phyloP scores from a whole-genome alignment of 148 eudicot genomes.

The Camellia granthamiana region DNA sequence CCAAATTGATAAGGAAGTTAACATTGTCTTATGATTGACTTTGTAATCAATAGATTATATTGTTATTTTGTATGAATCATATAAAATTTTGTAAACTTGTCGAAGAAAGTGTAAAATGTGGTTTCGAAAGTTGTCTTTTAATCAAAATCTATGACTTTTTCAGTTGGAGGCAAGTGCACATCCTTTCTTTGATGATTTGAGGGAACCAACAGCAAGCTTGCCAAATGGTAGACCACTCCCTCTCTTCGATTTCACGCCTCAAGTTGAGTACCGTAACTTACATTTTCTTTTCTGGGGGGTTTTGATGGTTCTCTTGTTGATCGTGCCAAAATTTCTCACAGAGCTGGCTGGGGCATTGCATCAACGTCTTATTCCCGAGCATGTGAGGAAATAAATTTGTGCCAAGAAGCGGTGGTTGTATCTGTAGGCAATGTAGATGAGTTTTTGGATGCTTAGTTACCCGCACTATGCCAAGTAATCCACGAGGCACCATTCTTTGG shows the following conservation, averaged over 20 bases:
- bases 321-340: constrained; percentile 22
- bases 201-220: constrained; percentile 71
- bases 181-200: constrained; percentile 78
- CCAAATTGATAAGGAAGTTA: not conserved
- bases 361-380: constrained; percentile 62
- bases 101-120: not conserved
- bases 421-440: constrained; percentile 13
- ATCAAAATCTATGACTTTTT: constrained; percentile 6
- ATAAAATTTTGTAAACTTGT: not conserved
- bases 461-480: not conserved
- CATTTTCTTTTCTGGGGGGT: not conserved
- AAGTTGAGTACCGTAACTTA: constrained; percentile 41
- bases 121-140: not conserved
- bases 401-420: not conserved
- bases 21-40: not conserved
- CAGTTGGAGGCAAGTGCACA: constrained; percentile 99
- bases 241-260: constrained; percentile 69
- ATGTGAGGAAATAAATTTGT: constrained; percentile 36
- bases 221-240: constrained; percentile 82
- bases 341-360: constrained; percentile 64
- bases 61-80: not conserved
- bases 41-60: not conserved
- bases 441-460: constrained; percentile 16
- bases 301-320: constrained; percentile 10
- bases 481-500: not conserved